Conservation (phyloP, 2,329 filamentous ascomycete genomes). For the Fonsecaea pedrosoi region DNA sequence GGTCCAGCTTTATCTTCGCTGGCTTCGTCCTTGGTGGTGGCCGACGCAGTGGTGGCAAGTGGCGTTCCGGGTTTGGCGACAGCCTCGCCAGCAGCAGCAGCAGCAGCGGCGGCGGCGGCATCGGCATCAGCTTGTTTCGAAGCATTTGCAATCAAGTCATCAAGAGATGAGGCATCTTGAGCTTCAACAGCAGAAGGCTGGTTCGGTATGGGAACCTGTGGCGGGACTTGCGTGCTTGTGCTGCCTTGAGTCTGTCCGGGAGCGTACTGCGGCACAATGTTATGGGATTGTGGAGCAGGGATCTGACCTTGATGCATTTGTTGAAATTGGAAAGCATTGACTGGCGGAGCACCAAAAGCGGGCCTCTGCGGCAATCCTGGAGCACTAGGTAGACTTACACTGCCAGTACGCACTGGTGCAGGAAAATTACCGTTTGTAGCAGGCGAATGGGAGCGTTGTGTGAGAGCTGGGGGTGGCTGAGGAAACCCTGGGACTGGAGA, state of each 20-base stretch:
- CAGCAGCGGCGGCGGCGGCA: constrained; percentile 42
- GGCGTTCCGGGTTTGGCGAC: constrained; percentile 32
- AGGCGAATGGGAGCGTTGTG: constrained; percentile 47
- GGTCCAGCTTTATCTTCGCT: constrained; percentile 64
- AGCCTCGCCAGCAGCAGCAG: constrained; percentile 12
- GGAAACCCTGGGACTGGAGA: constrained; percentile 51
- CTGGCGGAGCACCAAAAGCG: constrained; percentile 60
- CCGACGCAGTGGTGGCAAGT: constrained; percentile 28
- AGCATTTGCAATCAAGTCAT: constrained; percentile 60
- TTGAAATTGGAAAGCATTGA: constrained; percentile 62
- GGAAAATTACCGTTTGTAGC: constrained; percentile 38
- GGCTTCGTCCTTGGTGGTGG: constrained; percentile 48
- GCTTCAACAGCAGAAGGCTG: constrained; percentile 32
- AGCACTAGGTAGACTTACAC: constrained; percentile 61
- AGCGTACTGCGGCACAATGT: constrained; percentile 34
- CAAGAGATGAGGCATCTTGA: constrained; percentile 53
- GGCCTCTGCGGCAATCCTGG: constrained; percentile 68
- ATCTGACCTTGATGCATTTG: constrained; percentile 63
- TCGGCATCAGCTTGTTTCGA: constrained; percentile 52
- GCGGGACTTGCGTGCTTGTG: constrained; percentile 31
- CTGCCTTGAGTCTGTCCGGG: constrained; percentile 27
- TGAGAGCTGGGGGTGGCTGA: constrained; percentile 52
- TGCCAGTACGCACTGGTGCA: constrained; percentile 54
- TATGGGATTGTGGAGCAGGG: constrained; percentile 45
- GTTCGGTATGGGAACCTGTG: constrained; percentile 30